A percentile compares a stretch with the other conserved stretches of the same genome.
These are phyloP conservation scores for Syncephalastrum racemosum DNA, from an alignment of 371 early-diverging fungal species.

Conservation along the genomic window DNA sequence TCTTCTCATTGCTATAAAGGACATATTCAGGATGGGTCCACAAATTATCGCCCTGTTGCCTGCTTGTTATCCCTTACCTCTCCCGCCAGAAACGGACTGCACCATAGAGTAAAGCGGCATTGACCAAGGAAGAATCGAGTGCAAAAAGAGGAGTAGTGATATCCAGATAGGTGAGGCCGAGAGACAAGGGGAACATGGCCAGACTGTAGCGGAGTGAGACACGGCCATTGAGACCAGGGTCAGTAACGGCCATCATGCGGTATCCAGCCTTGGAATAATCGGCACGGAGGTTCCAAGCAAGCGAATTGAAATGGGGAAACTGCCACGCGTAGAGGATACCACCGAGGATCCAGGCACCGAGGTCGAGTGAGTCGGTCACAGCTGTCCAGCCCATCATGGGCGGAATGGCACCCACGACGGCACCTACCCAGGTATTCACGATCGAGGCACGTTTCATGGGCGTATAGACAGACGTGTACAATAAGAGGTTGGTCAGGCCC, in stretches of 20 bases:
- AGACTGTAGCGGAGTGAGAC: constrained; percentile 84
- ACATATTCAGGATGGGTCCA: neutral
- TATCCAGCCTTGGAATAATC: constrained; percentile 98
- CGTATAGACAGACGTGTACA: constrained; percentile 92
- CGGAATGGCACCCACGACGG: constrained; percentile 95
- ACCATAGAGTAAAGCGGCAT: constrained; percentile 66
- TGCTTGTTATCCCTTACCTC: constrained; percentile 22
- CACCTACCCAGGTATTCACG: constrained; percentile 94
- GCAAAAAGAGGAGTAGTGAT: constrained; percentile 84
- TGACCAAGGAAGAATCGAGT: constrained; percentile 72
- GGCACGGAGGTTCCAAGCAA: constrained; percentile 87
- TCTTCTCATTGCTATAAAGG: constrained; percentile 62
- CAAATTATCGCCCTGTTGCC: neutral
- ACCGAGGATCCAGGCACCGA: constrained; percentile 82
- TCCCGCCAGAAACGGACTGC: constrained; percentile 79
- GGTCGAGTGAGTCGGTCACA: constrained; percentile 73
- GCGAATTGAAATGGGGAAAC: constrained; percentile 97
- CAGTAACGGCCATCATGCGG: constrained; percentile 90
- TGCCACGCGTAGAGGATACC: constrained; percentile 93
- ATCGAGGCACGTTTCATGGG: constrained; percentile 93
- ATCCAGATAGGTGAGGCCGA: constrained; percentile 63
- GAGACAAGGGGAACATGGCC: constrained; percentile 82
- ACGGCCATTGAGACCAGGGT: constrained; percentile 86
- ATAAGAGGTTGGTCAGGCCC: constrained; percentile 81
- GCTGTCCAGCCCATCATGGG: constrained; percentile 98